A percentile compares a stretch with the other conserved stretches of the same genome.
Conservation (phyloP, 2,329 filamentous ascomycete genomes). For the Orbilia oligospora region DNA sequence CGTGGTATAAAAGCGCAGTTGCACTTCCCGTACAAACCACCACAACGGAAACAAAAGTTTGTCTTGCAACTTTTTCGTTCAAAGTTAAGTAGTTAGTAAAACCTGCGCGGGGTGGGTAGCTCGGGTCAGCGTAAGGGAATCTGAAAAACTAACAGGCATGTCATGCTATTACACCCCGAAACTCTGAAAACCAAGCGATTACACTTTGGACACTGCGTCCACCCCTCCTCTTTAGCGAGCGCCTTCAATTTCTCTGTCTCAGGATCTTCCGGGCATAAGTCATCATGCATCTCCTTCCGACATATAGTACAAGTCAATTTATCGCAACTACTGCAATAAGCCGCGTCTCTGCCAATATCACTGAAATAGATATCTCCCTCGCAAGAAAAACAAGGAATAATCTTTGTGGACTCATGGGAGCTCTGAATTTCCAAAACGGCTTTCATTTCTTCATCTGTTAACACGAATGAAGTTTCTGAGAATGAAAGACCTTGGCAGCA, state of each 20-base stretch:
- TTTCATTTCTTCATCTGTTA: conserved; percentile 43
- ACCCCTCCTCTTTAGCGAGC: conserved; percentile 50
- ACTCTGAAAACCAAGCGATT: conserved; percentile 36
- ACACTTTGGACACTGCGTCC: conserved; percentile 58
- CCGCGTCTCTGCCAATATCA: conserved; percentile 46
- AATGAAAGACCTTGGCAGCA: conserved; percentile 43
- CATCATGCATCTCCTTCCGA: conserved; percentile 54
- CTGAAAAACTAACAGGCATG: conserved; percentile 43
- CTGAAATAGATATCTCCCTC: conserved; percentile 50
- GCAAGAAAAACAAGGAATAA: conserved; percentile 53
- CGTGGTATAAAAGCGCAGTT: conserved; percentile 21
- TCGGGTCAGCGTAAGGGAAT: background rate
- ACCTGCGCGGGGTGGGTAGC: background rate
- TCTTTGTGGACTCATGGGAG: conserved; percentile 33
- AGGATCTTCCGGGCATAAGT: conserved; percentile 54
- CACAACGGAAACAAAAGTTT: conserved; percentile 51
- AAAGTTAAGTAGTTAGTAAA: background rate
- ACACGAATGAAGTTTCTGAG: conserved; percentile 39
- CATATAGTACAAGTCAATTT: conserved; percentile 55
- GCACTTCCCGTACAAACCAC: conserved; percentile 10
- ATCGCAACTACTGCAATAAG: conserved; percentile 45
- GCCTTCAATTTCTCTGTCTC: conserved; percentile 34
- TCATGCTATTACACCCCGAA: conserved; percentile 51
- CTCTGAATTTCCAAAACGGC: conserved; percentile 18
- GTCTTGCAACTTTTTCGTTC: conserved; percentile 26